Base-by-base conservation (phyloP, 1,284 basidiomycete genomes). In the Exobasidium cylindrosporum region DNA sequence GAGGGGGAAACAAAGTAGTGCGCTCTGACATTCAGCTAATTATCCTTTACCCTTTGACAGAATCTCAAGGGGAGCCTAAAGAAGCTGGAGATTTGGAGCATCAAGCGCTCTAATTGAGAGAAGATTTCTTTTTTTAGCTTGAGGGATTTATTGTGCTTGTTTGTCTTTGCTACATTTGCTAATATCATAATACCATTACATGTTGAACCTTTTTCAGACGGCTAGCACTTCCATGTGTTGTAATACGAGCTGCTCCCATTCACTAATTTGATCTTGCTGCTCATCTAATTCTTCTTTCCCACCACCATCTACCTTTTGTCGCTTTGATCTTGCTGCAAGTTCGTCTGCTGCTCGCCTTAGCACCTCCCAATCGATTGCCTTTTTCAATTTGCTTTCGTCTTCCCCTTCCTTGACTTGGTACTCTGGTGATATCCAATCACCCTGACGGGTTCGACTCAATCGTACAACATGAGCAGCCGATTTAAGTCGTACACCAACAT, bases 401-500 rank as follows among this genome's bases (percentile, higher is more conserved):
- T 47, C 45, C 46, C 14, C 2, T 24, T 43, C n/a, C n/a, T 21
- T 30, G 10, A 40, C 7, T 31, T 30, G 24, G 23, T 58, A 29
- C 21, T 32, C 31, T 13, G 35, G 55, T 13, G 21, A 17, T 23
- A 43, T 32, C 40, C 55, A 57, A 14, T 3, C 21, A 31, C 76
- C 77, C 58, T 79, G 77, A 17, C 75, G 59, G 40, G 69, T 73
- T n/a, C 77, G 66, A 4, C 67, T 72, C 6, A 79, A 69, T 1
- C 60, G 64, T 29, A 77, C 74, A 1, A 79, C 77, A 60, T 79
- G 77, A 4, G 77, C 77, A 1, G 77, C 76, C 17, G 71, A 74
- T 3, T 66, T 66, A 30, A 63, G 67, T 17, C 70, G 69, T 3
- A 52, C 56, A 30, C 66, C 77, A 2, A 79, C 66, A 28, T 79